Percentiles rank a stretch among this genome's conserved stretches.
Evolutionary conservation across 2,329 filamentous ascomycete genomes (phyloP).

Genomic region (Macroventuria anomochaeta): DNA sequence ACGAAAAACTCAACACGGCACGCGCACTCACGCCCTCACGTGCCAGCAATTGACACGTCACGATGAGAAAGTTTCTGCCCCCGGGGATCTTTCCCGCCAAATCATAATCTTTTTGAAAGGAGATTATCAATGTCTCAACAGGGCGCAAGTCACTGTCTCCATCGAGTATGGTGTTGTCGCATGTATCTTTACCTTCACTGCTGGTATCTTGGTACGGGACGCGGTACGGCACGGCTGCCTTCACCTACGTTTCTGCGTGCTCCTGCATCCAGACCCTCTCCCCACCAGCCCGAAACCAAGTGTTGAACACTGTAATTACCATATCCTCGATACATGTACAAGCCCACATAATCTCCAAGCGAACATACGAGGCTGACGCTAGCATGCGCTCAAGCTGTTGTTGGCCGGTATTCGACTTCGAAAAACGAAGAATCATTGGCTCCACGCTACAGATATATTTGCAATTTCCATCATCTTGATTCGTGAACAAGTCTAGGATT

Average conservation of each 20-base stretch:
- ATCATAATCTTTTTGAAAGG: neutral
- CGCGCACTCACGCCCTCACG: constrained; percentile 14
- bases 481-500: neutral
- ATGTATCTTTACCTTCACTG: neutral
- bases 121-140: neutral
- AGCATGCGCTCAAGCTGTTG: neutral
- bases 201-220: neutral
- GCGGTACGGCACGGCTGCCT: neutral
- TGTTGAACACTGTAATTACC: neutral
- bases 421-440: neutral
- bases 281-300: neutral
- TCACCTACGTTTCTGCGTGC: neutral
- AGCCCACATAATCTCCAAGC: neutral
- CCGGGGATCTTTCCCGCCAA: neutral
- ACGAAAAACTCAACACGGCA: neutral
- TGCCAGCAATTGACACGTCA: constrained; percentile 2
- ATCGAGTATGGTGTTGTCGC: neutral
- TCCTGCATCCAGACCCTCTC: neutral
- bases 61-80: neutral
- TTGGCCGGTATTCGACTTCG: neutral
- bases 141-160: neutral
- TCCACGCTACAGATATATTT: neutral
- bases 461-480: too few species aligned
- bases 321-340: neutral
- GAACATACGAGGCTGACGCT: neutral